phyloP scores from a whole-genome alignment of 1,284 basidiomycete genomes.

The Puccinia triticina region DNA sequence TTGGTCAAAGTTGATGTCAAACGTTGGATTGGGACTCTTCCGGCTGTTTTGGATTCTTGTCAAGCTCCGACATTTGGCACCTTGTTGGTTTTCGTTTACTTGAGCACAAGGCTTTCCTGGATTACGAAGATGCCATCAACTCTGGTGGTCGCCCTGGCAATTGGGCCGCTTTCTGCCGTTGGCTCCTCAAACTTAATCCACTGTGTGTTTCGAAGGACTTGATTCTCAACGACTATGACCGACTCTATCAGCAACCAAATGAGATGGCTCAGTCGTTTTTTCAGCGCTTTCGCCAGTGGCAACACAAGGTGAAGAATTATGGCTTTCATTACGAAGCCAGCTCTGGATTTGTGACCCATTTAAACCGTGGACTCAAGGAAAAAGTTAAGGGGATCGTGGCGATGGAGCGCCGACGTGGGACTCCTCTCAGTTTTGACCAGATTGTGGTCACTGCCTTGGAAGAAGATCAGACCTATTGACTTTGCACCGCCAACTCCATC shows the following conservation, averaged over 20 bases:
- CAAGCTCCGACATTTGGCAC: too few species aligned
- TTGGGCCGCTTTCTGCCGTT: background rate
- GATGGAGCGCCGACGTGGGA: background rate
- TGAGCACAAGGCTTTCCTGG: too few species aligned
- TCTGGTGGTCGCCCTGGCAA: background rate
- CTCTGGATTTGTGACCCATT: background rate
- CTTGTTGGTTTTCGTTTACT: too few species aligned
- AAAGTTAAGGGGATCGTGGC: background rate
- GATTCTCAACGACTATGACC: background rate
- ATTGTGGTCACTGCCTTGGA: background rate
- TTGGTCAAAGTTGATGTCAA: too few species aligned
- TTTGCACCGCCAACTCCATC: background rate
- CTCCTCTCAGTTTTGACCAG: too few species aligned
- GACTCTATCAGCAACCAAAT: background rate
- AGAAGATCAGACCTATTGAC: background rate
- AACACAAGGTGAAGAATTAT: background rate
- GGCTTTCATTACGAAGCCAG: slow-evolving; percentile 1
- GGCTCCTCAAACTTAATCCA: background rate
- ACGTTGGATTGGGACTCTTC: too few species aligned
- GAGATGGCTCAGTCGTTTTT: background rate
- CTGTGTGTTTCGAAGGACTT: background rate
- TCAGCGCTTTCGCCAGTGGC: background rate
- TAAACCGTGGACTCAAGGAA: background rate
- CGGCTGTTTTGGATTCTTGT: too few species aligned
- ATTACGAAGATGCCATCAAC: too few species aligned